Conservation (phyloP, 805 yeast genomes). For the Kluyveromyces dobzhanskii region DNA sequence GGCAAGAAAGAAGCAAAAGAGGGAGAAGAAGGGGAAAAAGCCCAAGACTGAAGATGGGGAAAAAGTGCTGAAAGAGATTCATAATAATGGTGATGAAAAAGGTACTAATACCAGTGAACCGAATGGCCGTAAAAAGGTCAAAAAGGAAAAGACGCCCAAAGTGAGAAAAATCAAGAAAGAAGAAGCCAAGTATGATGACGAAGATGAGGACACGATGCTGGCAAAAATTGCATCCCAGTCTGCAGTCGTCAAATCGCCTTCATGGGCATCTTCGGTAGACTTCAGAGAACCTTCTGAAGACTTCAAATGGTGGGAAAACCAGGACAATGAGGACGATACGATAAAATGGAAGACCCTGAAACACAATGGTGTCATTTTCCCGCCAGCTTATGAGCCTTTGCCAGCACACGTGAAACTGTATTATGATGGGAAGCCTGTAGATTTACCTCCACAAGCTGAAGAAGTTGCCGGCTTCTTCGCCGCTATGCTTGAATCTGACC, state of each 20-base stretch:
- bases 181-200: constrained; percentile 11
- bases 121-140: constrained; percentile 6
- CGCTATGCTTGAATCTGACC: constrained; percentile 81
- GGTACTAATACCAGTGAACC: constrained; percentile 2
- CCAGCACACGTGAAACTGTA: constrained; percentile 68
- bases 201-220: constrained; percentile 8
- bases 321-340: constrained; percentile 56
- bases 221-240: neutral
- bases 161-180: constrained; percentile 6
- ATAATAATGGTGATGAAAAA: constrained; percentile 11
- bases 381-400: constrained; percentile 83
- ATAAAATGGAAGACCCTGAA: constrained; percentile 80
- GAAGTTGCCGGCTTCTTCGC: constrained; percentile 96
- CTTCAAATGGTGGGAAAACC: constrained; percentile 84
- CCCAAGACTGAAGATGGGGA: constrained; percentile 10
- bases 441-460: constrained; percentile 74
- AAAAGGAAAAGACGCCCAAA: constrained; percentile 7
- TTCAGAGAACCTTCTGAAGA: constrained; percentile 50
- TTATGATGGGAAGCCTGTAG: constrained; percentile 71
- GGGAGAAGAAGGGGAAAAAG: constrained; percentile 10
- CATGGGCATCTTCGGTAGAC: constrained; percentile 18
- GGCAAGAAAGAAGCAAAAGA: constrained; percentile 9
- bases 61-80: constrained; percentile 9
- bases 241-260: neutral
- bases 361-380: constrained; percentile 88